Evolutionary conservation across 2,329 filamentous ascomycete species (phyloP).

Genomic region (Microdochium bolleyi): DNA sequence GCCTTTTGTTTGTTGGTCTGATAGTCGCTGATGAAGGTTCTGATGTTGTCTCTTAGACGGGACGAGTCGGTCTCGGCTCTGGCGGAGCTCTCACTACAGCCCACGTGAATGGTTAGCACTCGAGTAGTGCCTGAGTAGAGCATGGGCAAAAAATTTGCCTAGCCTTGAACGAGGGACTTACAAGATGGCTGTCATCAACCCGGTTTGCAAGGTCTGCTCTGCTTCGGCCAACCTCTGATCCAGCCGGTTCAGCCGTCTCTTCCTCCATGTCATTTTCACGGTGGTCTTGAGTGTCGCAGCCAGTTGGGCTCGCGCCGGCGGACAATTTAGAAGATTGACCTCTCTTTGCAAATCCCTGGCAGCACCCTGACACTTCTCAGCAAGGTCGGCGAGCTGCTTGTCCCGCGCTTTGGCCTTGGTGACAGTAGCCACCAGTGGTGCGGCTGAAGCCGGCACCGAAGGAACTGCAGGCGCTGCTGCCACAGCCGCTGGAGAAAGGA

Average conservation of each 20-base stretch:
- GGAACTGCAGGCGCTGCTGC: neutral
- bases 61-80: too few relatives aligned
- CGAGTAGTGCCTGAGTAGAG: neutral
- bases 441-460: too few relatives aligned
- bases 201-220: conserved; percentile 1
- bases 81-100: too few relatives aligned
- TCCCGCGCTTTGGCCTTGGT: conserved; percentile 1
- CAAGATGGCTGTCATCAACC: conserved; percentile 2
- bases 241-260: conserved; percentile 7
- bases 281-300: conserved; percentile 2
- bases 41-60: too few relatives aligned
- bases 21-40: too few relatives aligned
- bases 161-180: neutral
- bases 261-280: conserved; percentile 12
- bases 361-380: conserved; percentile 2
- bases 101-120: too few relatives aligned
- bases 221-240: conserved; percentile 8
- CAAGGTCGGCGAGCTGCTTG: conserved; percentile 1
- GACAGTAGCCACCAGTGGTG: too few relatives aligned
- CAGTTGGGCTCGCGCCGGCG: neutral
- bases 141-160: neutral
- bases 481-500: too few relatives aligned
- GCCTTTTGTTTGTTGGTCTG: too few relatives aligned
- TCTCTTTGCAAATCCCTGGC: conserved; percentile 5
- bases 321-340: conserved; percentile 3